Evolutionary conservation across 306 rosid species (phyloP), one percentile per base, ranked within the genome.

Genomic region (Trifolium repens): DNA sequence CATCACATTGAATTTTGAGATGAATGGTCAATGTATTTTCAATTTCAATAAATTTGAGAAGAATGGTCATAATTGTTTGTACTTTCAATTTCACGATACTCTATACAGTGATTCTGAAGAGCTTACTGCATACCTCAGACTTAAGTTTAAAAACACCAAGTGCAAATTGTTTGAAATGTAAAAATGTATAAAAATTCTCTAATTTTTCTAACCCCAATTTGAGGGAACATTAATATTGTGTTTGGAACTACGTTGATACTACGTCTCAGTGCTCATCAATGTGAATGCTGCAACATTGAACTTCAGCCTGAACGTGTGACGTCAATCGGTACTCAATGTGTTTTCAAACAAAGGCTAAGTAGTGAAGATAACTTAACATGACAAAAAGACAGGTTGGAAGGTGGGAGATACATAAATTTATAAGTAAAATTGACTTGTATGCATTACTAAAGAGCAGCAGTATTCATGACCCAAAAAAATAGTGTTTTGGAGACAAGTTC

Each of bases 381-480:
- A 24, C 57, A 19, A n/a, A 27, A 75, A 22, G 34, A 24, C 19
- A 37, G 11, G 12, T 16, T 19, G 15, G 24, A 5, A 43, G 62
- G 32, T 15, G 50, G 16, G 61, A 12, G 35, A 34, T 42, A 46
- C 9, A 63, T 13, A 44, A 54, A 67, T 46, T 67, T 9, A 22
- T 15, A 8, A 42, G 40, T 30, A 81, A 84, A 78, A 69, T 47
- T 63, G 54, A 73, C 68, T 60, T 61, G 66, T 46, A 40, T 76
- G 81, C 62, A 77, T 59, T 46, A 50, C 82, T 53, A 15, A 16
- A 34, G 46, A n/a, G 37, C 30, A 32, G 55, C 34, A 40, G 55
- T 43, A 61, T 53, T 80, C 53, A 68, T 80, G 72, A 44, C 67
- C 39, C 9, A 15, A 60, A 60, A 60, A 7, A 4, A 15, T 8